Base-by-base conservation (phyloP, 108 stramenopile genomes). In the Skeletonema menzelii region DNA sequence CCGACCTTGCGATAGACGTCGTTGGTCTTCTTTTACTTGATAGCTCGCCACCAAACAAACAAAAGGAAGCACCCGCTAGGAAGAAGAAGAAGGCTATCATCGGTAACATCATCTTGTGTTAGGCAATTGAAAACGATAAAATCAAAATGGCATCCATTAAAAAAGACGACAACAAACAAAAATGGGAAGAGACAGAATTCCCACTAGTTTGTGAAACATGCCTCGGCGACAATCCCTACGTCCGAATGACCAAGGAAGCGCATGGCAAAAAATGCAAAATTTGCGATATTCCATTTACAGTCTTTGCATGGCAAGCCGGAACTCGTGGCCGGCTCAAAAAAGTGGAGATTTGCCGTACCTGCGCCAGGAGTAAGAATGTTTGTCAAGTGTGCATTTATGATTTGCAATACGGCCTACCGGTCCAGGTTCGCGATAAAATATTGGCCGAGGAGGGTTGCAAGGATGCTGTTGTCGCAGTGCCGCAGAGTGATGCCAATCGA, bases 301-400 rank as follows among this genome's bases (percentile, higher is more conserved):
- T 93, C 24, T 99, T 99, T 83, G 90, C 97, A 17, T 99, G 97
- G 98, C 95, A 97, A 78, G 97, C 98, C 38, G 99, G 98, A 11
- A 91, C 93, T 4, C 86, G 94, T 27, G 98, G 96, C 0, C 95
- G 98, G 19, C 83, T 97, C 70, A 98, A 98, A 79, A 84, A 89
- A 67, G 98, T 98, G 11, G 93, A 97, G 73, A 92, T 99, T n/a
- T 99, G 99, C 73, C 84, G 89, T n/a, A 87, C 82, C 15, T 97
- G 97, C 79, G 93, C 98, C 4, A 91, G 95, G 63, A 89, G 94
- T 56, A 99, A 99, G 79, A 99, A 99, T 79, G 94, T 97, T 0
- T 99, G 99, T 82, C 99, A 99, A 79, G 93, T 96, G 8, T 99
- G 99, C 74, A 94, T 99, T 56, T 93, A 97, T 65, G 99, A 99